These are phyloP conservation scores for Metarhizium rileyi DNA, from an alignment of 2,329 filamentous ascomycete genomes.

Conservation along the genomic window DNA sequence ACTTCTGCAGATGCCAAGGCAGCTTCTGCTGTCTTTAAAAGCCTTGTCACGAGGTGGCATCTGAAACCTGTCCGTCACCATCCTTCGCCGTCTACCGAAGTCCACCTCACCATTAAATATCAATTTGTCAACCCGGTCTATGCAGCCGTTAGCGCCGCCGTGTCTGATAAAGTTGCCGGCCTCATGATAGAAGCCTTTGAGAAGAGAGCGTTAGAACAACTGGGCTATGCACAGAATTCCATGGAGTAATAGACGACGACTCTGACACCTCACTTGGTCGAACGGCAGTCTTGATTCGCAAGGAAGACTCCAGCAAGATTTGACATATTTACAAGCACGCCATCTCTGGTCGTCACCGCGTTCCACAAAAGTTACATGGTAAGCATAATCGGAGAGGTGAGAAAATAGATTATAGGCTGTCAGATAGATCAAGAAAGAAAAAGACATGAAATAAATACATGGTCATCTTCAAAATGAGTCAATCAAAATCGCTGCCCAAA, in stretches of 20 bases:
- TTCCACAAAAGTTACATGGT: too few species aligned
- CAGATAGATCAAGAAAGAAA: conserved; percentile 1
- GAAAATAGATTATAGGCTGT: conserved; percentile 1
- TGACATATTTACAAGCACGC: neutral
- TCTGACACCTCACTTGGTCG: neutral
- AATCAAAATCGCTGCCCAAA: conserved; percentile 11
- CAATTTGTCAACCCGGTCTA: conserved; percentile 86
- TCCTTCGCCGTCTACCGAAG: conserved; percentile 45
- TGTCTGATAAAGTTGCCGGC: conserved; percentile 74
- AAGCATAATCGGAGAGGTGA: too few species aligned
- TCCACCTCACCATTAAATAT: conserved; percentile 68
- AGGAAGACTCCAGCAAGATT: neutral
- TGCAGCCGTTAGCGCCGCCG: conserved; percentile 66
- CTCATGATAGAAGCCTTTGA: conserved; percentile 94
- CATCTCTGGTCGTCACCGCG: too few species aligned
- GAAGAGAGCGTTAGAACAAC: conserved; percentile 52
- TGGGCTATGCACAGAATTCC: conserved; percentile 8
- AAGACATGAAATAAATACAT: conserved; percentile 1
- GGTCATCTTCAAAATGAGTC: conserved; percentile 16
- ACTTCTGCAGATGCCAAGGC: conserved; percentile 33
- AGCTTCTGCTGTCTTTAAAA: conserved; percentile 50
- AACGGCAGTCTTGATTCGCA: neutral
- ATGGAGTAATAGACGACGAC: neutral
- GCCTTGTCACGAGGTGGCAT: conserved; percentile 61
- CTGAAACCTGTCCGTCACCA: conserved; percentile 35